Evolutionary conservation across 2,329 filamentous ascomycete species (phyloP), one percentile per base, ranked within the genome.

Genomic region (Pseudocercospora crystallina): DNA sequence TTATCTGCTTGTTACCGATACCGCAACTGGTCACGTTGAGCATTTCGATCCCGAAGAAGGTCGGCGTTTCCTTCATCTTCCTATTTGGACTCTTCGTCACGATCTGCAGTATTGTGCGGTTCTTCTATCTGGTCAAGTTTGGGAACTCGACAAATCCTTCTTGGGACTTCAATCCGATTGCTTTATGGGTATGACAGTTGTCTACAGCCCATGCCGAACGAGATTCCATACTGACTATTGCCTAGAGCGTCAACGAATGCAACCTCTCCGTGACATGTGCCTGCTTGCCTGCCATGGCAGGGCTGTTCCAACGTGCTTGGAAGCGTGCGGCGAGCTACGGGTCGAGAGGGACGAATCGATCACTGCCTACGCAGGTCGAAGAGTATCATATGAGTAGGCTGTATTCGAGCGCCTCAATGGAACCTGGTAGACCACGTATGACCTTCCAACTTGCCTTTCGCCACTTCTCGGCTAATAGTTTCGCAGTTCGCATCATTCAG

Each of bases 1-100:
- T 50, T 17, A 34, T 50, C 31, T 38, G 42, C 29, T 32, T 30
- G 7, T 30, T 50, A 17, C 76, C 13, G 8, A 37, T 47, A 38
- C 43, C 43, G 20, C 38, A 47, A 32, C 39, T 42, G 15, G 11
- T 15, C 8, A 8, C 15, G 13, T 43, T 51, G n/a, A 31, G 15
- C 44, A 46, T 47, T 5, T 47, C 44, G 8, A 32, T 17, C n/a
- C 35, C 15, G 10, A 47, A 37, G 20, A 47, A 47, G 13, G 11
- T 38, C 20, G 43, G 15, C 4, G 33, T 47, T 12, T 39, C 17
- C 34, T 47, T 46, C 30, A 32, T 54, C 17, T 58, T 58, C 44
- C 15, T 53, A 2, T 35, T 58, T 8, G 53, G 50, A 2, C 33
- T 56, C 11, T 46, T 54, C 15, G 53, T 54, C 20, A 56, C 51